Evolutionary conservation across 371 early-diverging fungal genomes (phyloP).

Genomic region (Thermomucor indicae-seudaticae): DNA sequence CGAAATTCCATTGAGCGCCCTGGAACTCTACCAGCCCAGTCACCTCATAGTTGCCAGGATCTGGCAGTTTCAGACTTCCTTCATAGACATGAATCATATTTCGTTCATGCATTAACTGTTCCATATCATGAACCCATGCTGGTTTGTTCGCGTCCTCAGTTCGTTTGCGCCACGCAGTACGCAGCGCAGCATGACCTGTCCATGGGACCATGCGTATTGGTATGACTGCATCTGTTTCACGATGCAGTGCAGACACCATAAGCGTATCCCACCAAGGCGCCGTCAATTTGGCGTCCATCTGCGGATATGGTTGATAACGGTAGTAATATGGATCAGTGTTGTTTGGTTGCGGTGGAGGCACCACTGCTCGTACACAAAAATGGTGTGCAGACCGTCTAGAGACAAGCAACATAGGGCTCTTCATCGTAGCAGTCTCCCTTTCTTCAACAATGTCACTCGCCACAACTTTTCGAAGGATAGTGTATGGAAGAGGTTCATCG

Average conservation of each 20-base stretch:
- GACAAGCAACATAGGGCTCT: no score
- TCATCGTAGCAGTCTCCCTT: no score
- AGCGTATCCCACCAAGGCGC: constrained; percentile 39
- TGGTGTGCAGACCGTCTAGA: neutral
- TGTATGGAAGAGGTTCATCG: no score
- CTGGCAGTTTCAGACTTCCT: constrained; percentile 28
- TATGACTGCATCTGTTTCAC: constrained; percentile 14
- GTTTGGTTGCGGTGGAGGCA: constrained; percentile 11
- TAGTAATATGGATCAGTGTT: constrained; percentile 7
- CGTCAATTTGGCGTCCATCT: neutral
- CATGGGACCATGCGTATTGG: constrained; percentile 32
- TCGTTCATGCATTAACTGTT: constrained; percentile 22
- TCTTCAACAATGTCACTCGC: no score
- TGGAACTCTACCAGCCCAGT: constrained; percentile 37
- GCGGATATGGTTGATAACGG: constrained; percentile 17
- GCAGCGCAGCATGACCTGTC: constrained; percentile 18
- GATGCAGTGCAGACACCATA: constrained; percentile 13
- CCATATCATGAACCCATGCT: constrained; percentile 16
- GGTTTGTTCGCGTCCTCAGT: constrained; percentile 14
- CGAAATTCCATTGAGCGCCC: constrained; percentile 47
- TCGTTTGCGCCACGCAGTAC: constrained; percentile 10
- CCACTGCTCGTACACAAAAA: constrained; percentile 19
- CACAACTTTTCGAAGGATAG: no score
- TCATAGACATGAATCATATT: constrained; percentile 42
- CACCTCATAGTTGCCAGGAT: constrained; percentile 30